A percentile compares a stretch with the other conserved stretches of the same genome.
Conservation (phyloP, 768 basidiomycete species). For the Pluteus cervinus region DNA sequence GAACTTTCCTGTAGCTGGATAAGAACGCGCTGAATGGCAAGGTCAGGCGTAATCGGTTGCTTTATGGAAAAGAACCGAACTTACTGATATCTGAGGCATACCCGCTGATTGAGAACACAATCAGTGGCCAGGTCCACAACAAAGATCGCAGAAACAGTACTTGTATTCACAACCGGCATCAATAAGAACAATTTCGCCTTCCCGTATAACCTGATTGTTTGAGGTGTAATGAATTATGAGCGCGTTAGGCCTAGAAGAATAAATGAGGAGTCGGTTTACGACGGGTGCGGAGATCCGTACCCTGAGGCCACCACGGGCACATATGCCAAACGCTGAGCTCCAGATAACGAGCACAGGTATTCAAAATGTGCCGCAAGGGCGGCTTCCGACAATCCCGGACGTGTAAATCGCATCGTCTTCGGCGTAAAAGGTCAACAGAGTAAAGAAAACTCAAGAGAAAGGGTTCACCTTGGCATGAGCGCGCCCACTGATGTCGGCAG, state of each 20-base stretch:
- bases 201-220: constrained; percentile 72
- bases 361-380: constrained; percentile 75
- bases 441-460: background rate
- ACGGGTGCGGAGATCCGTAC: constrained; percentile 31
- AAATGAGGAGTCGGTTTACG: background rate
- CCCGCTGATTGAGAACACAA: constrained; percentile 40
- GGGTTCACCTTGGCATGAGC: constrained; percentile 74
- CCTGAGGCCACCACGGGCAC: constrained; percentile 97
- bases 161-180: constrained; percentile 94
- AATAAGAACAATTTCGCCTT: constrained; percentile 75
- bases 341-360: constrained; percentile 73
- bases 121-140: constrained; percentile 5
- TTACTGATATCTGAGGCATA: constrained; percentile 94
- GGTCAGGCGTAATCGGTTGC: constrained; percentile 6
- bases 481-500: constrained; percentile 81
- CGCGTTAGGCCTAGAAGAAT: constrained; percentile 61
- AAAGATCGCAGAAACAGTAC: constrained; percentile 31
- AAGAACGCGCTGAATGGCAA: constrained; percentile 71
- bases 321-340: constrained; percentile 88
- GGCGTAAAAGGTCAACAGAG: constrained; percentile 1
- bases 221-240: constrained; percentile 92
- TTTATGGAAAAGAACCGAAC: constrained; percentile 13
- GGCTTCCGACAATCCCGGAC: constrained; percentile 35
- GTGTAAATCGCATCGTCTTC: constrained; percentile 86
- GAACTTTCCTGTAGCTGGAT: constrained; percentile 80